Evolutionary conservation across 129 eudicot species (phyloP).

Genomic region (Artemisia annua): DNA sequence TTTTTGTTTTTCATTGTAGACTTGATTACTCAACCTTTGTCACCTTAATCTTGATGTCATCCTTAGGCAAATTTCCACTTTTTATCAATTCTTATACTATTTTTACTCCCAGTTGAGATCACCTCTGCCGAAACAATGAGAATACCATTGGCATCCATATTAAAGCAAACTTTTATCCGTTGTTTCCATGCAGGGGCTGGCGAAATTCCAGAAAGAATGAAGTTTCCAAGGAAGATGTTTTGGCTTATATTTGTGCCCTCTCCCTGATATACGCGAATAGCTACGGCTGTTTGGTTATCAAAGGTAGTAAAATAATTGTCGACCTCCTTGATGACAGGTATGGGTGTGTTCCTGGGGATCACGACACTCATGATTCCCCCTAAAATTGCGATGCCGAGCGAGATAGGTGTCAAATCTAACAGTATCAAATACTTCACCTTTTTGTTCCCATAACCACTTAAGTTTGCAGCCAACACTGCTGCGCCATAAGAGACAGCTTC

Average conservation of each 20-base stretch:
- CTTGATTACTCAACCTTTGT: not conserved
- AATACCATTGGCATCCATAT: not conserved
- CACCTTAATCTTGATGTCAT: not conserved
- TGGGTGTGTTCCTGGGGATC: conserved; percentile 7
- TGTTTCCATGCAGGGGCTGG: not conserved
- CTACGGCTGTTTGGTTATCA: not conserved
- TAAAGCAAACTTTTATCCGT: not conserved
- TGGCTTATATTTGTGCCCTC: not conserved
- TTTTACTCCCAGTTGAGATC: not conserved
- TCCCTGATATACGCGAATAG: not conserved
- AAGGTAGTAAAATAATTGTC: no score
- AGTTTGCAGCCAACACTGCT: no score
- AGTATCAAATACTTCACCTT: no score
- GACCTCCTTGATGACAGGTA: not conserved
- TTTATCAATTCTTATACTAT: not conserved
- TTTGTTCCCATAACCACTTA: no score
- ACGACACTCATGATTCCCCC: not conserved
- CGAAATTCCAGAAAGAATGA: not conserved
- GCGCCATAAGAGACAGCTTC: no score
- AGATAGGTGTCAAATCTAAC: no score
- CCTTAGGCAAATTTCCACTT: no score
- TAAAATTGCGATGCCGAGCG: no score
- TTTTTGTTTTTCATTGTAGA: no score
- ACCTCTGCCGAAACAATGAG: not conserved
- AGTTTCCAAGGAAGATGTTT: not conserved